Evolutionary conservation across 2,329 filamentous ascomycete genomes (phyloP), one percentile per base, ranked within the genome.

Genomic region (Arachnomyces sp.): DNA sequence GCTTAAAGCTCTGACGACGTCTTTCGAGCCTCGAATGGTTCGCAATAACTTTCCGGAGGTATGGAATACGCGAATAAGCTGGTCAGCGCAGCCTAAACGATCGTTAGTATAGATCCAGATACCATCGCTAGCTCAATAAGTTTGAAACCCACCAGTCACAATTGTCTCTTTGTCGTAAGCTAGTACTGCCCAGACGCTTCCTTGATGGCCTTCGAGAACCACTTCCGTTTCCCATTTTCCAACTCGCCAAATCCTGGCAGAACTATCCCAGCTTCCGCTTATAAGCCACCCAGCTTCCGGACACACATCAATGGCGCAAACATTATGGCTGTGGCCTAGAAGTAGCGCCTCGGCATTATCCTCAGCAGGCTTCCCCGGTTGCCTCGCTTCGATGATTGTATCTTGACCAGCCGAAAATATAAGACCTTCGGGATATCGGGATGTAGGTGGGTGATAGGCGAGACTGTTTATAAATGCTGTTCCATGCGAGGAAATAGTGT

Each of bases 201-300:
- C 84, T 40, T 82, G 76, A 55, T 95, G 88, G 4, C 86, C 88
- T 34, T 77, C 67, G 13, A 98, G 70, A 34, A 82, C 68, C 25
- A 79, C 66, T 48, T 84, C 77, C 7, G 77, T 77, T 56, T 93
- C 87, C 85, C 90, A 95, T 49, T 82, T 88, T 31, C 77, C 77
- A n/a, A 92, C 69, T 47, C 73, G 75, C 92, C 92, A 98, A 38
- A 96, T 68, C 40, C 87, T 81, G 18, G 87, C 89, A 48, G 88
- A 83, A 20, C 78, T 78, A 62, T 98, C 92, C 92, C 92, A 98
- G 53, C 89, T 85, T 25, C 90, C 92, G 49, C 90, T 96, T 34
- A 95, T 81, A 31, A 96, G 72, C 59, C 79, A 85, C 34, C 68
- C 76, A 2, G 81, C 82, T 43, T 80, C 75, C 1, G 82, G 76